phyloP scores from a whole-genome alignment of 371 early-diverging fungal genomes.

The Mucor circinelloides region DNA sequence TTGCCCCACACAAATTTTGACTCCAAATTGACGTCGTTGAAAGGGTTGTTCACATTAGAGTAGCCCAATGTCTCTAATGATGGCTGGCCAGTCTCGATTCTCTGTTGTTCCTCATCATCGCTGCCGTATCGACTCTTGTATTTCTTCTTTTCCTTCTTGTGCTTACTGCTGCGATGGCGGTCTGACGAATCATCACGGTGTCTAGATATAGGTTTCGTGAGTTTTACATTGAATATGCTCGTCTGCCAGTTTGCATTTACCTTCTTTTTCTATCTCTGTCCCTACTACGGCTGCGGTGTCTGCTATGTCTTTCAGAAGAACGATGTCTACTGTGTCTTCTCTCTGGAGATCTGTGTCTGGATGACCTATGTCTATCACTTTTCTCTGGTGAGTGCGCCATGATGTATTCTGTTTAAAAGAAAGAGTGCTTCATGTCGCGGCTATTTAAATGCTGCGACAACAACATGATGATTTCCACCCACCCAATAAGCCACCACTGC shows the following conservation, averaged over 20 bases:
- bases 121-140: constrained; percentile 3
- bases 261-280: not conserved
- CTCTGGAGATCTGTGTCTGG: not conserved
- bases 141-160: constrained; percentile 14
- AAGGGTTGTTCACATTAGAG: constrained; percentile 78
- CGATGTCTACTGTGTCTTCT: constrained; percentile 15
- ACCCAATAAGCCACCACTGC: not conserved
- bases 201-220: not conserved
- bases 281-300: constrained; percentile 1
- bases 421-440: not conserved
- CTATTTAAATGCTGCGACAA: not conserved
- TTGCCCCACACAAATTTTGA: constrained; percentile 88
- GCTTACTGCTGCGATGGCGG: constrained; percentile 5
- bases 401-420: not conserved
- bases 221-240: not conserved
- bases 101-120: constrained; percentile 15
- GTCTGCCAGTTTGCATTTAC: constrained; percentile 7
- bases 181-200: constrained; percentile 15
- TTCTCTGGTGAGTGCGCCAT: constrained; percentile 8
- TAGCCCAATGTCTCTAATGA: constrained; percentile 55
- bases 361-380: constrained; percentile 5
- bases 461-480: not conserved
- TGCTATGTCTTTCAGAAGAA: constrained; percentile 10
- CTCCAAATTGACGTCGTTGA: constrained; percentile 79
- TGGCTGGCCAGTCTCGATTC: constrained; percentile 13